Evolutionary conservation across 495 filamentous ascomycete species (phyloP), one percentile per base, ranked within the genome.

Genomic region (Neurospora sp.): DNA sequence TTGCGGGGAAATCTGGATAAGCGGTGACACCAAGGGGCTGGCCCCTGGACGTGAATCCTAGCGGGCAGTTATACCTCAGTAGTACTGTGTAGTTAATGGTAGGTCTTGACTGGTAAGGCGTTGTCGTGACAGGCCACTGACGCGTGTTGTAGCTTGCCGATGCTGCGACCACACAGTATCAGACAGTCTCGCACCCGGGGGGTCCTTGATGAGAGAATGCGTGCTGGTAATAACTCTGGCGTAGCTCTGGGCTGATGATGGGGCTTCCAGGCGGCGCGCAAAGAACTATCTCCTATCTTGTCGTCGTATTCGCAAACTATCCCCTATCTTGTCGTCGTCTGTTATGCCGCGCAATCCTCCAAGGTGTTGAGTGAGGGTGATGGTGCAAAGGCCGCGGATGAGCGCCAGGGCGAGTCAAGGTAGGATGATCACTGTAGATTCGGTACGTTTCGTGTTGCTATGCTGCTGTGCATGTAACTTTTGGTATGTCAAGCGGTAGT

Each of bases 1-100:
- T 74, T 74, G 73, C 73, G 73, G 73, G 73, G 73, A 74, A 74
- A 74, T 48, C 73, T 74, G 70, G 72, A 40, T 41, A 70, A 38
- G 69, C 35, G 35, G 35, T 40, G 39, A 38, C 35, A 40, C 54
- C 54, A 62, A 62, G 54, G 54, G 54, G 54, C 54, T 62, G 54
- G 54, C 27, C 54, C 54, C 54, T 31, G 54, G 54, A 62, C 54
- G 23, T 62, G 54, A 62, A 62, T 62, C 54, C 54, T 62, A 62
- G 54, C 27, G 2, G 2, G 27, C 54, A 62, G 54, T 27, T 62
- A 62, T 62, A 62, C 54, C 54, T 62, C 54, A 62, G 54, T 59
- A 62, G 54, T 59, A 59, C 23, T 59, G 20, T 59, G 48, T 59
- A 59, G 23, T 48, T 20, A 20, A 44, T 18, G 41, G 41, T 16